phyloP scores from a whole-genome alignment of 768 basidiomycete genomes.

The Tulasnella sp. region DNA sequence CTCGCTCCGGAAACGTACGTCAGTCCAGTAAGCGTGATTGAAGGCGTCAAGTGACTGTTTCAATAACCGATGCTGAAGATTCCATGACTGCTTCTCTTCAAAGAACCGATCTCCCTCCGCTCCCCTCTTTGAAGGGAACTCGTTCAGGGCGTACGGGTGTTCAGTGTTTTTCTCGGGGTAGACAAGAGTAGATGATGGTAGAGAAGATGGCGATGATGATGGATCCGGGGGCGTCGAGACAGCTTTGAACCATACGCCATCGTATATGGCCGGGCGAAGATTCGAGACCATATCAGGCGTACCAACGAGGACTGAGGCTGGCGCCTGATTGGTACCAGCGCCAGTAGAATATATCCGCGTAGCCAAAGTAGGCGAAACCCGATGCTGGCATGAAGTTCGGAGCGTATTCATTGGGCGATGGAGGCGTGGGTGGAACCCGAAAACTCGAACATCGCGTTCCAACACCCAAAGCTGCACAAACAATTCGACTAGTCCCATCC shows the following conservation, averaged over 20 bases:
- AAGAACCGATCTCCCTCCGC: constrained; percentile 23
- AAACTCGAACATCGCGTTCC: constrained; percentile 2
- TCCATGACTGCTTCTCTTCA: constrained; percentile 30
- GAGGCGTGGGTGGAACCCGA: not conserved
- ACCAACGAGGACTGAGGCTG: constrained; percentile 36
- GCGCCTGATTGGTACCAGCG: not conserved
- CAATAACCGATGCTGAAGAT: constrained; percentile 52
- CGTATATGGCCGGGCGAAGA: constrained; percentile 67
- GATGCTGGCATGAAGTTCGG: not conserved
- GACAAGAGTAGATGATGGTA: not conserved
- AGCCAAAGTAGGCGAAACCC: not conserved
- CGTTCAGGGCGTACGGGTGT: constrained; percentile 70
- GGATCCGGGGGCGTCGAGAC: constrained; percentile 22
- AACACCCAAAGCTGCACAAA: constrained; percentile 1
- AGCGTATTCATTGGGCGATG: not conserved
- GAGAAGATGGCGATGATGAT: constrained; percentile 25
- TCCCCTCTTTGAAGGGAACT: constrained; percentile 37
- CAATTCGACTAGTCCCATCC: not conserved
- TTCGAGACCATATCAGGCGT: constrained; percentile 70
- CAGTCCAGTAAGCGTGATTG: constrained; percentile 69
- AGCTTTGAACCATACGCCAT: constrained; percentile 36
- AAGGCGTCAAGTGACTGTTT: constrained; percentile 61
- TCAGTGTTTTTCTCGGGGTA: constrained; percentile 14
- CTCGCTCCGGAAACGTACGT: constrained; percentile 41
- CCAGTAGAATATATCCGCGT: not conserved